Percentiles rank a stretch among this genome's conserved stretches.
Conservation (phyloP, 2,329 filamentous ascomycete genomes). For the Sporothrix phasma region DNA sequence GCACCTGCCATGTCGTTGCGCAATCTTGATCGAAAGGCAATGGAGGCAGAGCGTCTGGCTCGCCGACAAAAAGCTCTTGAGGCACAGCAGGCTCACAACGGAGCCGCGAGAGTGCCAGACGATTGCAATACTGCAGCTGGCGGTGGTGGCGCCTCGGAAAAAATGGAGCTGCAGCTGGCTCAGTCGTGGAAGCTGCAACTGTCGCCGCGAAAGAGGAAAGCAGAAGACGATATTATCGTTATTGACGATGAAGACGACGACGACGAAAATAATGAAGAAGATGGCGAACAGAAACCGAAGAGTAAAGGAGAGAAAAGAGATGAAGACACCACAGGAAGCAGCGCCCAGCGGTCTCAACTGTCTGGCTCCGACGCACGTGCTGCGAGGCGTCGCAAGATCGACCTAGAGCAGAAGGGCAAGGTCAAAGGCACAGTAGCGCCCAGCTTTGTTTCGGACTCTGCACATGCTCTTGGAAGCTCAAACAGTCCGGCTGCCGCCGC, state of each 20-base stretch:
- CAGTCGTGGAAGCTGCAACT: constrained; percentile 4
- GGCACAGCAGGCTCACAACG: constrained; percentile 1
- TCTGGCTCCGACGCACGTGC: not conserved
- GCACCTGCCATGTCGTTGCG: constrained; percentile 29
- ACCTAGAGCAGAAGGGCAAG: not conserved
- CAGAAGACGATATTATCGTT: constrained; percentile 5
- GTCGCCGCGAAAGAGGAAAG: constrained; percentile 11
- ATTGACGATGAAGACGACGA: constrained; percentile 9
- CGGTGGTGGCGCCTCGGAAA: no score
- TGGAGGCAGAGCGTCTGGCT: constrained; percentile 76
- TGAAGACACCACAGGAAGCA: not conserved
- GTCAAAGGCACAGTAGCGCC: not conserved
- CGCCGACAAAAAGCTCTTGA: constrained; percentile 48
- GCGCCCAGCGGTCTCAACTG: not conserved
- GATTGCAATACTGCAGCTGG: no score
- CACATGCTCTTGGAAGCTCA: not conserved
- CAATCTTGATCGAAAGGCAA: constrained; percentile 63
- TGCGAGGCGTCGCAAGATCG: not conserved
- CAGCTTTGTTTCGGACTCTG: not conserved
- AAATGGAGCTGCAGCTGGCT: not conserved
- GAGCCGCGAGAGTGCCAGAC: not conserved
- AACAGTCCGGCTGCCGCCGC: not conserved
- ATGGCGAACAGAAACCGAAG: no score
- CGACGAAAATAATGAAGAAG: not conserved
- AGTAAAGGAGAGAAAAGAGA: not conserved